Evolutionary conservation across 2,329 filamentous ascomycete genomes (phyloP), one percentile per base, ranked within the genome.

Genomic region (Alternaria ethzedia): DNA sequence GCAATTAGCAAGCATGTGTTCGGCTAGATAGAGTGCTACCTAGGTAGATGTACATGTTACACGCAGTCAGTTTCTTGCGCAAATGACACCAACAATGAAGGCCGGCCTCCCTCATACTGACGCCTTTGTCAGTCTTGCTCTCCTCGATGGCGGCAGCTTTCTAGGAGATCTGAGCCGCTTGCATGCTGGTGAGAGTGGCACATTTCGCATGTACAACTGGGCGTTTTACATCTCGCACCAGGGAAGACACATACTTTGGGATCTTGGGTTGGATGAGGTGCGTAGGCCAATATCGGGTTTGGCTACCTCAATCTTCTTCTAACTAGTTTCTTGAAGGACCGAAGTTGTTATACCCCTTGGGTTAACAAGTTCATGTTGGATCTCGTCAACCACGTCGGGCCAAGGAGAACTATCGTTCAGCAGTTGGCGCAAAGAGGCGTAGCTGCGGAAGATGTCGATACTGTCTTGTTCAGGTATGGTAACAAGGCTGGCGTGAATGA

Each of bases 191-290:
- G 57, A 46, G 28, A 71, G 64, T 36, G 70, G 67, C 20, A 73
- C 65, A 15, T 77, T 74, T 66, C 73, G 76, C 30, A 78, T 78
- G 75, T 78, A 78, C 57, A 75, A 78, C 51, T 78, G 76, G 75
- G 75, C 75, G 1, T 78, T 78, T 44, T 70, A 74, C 58, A 70
- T 78, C 20, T 62, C 61, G 9, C 72, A 77, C 58, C 49, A 60
- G 3, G 70, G 67, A 23, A 66, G 69, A 45, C 73, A 76, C 36
- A 52, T 77, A 17, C 57, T 78, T 7, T 78, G 76, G 76, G 76
- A 78, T 57, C 70, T 78, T 6, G 76, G 76, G 4, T 54, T 78
- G 10, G 70, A 72, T 36, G 70, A 74, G 64, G 76, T 78, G 70
- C 21, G 69, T 65, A 46, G 44, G 43, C 17, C 7, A 6, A 26